A percentile compares a stretch with the other conserved stretches of the same genome.
Conservation (phyloP, 2,329 filamentous ascomycete species). For the Scedosporium minutisporum region DNA sequence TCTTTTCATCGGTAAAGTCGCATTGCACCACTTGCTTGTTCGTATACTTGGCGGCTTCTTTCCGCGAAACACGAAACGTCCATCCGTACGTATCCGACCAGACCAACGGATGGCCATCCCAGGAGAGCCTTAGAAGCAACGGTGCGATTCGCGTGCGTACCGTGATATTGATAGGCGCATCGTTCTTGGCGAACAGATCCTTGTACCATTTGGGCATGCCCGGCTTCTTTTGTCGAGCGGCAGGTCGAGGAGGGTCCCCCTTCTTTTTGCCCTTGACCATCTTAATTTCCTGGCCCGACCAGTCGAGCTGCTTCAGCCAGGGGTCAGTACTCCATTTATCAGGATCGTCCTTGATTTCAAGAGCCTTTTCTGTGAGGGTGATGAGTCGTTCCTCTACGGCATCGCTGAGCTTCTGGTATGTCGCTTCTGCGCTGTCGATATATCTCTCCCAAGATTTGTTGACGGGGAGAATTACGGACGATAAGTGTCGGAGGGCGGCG, state of each 20-base stretch:
- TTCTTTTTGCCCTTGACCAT: slow-evolving; percentile 92
- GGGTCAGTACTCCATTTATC: slow-evolving; percentile 69
- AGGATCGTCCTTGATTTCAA: slow-evolving; percentile 60
- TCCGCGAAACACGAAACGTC: slow-evolving; percentile 70
- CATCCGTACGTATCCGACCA: slow-evolving; percentile 94
- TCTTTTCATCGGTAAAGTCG: slow-evolving; percentile 67
- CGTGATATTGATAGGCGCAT: slow-evolving; percentile 62
- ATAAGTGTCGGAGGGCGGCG: slow-evolving; percentile 84
- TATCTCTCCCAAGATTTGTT: slow-evolving; percentile 83
- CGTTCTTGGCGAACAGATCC: slow-evolving; percentile 65
- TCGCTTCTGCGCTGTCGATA: slow-evolving; percentile 72
- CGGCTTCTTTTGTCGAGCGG: slow-evolving; percentile 79
- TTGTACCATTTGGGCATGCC: slow-evolving; percentile 97
- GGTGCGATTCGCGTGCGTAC: slow-evolving; percentile 85
- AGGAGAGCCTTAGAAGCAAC: slow-evolving; percentile 70
- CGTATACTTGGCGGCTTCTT: slow-evolving; percentile 54
- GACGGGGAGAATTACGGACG: slow-evolving; percentile 84
- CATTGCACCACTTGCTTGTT: slow-evolving; percentile 65
- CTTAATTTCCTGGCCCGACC: slow-evolving; percentile 84
- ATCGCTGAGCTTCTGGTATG: slow-evolving; percentile 65
- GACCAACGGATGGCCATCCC: slow-evolving; percentile 80
- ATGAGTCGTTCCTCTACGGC: slow-evolving; percentile 70
- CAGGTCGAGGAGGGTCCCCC: slow-evolving; percentile 64
- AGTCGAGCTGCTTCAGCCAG: slow-evolving; percentile 90
- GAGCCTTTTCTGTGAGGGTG: slow-evolving; percentile 64